Conservation (phyloP, 371 early-diverging fungal genomes). For the Cokeromyces recurvatus region DNA sequence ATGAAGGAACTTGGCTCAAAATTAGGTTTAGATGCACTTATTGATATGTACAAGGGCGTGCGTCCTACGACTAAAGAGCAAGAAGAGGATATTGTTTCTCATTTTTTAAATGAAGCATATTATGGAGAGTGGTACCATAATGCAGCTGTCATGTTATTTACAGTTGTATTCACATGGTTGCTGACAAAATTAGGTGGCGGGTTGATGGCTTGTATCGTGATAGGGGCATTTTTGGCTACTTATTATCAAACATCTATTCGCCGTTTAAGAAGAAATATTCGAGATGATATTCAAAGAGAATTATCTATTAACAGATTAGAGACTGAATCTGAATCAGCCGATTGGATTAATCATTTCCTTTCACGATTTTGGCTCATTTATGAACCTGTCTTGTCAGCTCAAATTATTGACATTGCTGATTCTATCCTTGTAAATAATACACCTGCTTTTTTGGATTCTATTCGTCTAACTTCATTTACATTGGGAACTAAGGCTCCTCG, state of each 20-base stretch:
- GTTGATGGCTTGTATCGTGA: constrained; percentile 33
- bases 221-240: constrained; percentile 53
- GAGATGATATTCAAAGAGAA: constrained; percentile 73
- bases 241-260: constrained; percentile 77
- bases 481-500: constrained; percentile 97
- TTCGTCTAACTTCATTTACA: constrained; percentile 91
- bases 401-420: constrained; percentile 74
- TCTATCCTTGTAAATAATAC: constrained; percentile 73
- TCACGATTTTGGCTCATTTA: constrained; percentile 90
- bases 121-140: constrained; percentile 41
- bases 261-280: constrained; percentile 62
- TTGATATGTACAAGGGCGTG: constrained; percentile 16
- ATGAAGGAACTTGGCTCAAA: constrained; percentile 9
- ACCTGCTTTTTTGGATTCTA: constrained; percentile 90
- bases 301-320: constrained; percentile 50
- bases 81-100: constrained; percentile 18
- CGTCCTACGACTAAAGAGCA: constrained; percentile 3
- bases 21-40: constrained; percentile 16
- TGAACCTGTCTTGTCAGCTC: constrained; percentile 88
- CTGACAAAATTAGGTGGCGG: constrained; percentile 31
- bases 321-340: constrained; percentile 78
- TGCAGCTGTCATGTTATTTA: constrained; percentile 27
- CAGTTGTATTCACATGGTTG: constrained; percentile 32
- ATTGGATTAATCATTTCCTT: constrained; percentile 96
- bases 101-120: constrained; percentile 31